Base-by-base conservation (phyloP, 345 rosid species). In the Camelina neglecta region DNA sequence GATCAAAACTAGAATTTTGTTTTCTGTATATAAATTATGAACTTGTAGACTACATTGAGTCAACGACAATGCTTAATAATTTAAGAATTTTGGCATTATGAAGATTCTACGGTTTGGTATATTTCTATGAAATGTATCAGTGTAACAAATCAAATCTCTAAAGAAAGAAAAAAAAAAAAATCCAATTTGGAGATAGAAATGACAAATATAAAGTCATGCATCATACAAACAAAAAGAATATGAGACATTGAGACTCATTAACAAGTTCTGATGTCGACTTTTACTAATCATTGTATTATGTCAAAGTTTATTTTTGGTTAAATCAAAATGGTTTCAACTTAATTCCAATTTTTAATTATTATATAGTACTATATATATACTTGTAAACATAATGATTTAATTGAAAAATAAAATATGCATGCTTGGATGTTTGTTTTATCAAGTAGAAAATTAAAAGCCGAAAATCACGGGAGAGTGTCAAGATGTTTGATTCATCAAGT, bases 381-480 rank as follows among this genome's bases (percentile, higher is more conserved):
- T 33, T 59, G 18, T 71, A 49, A 48, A 49, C 11, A 58, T 56
- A 26, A 41, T 29, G 29, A 57, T 44, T 36, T 7, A 56, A 11
- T 41, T 48, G 39, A 60, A 38, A 4, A 11, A 15, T n/a, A 42
- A 71, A 21, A 20, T 26, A 26, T 26, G 29, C 29, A 20, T 49
- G 29, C 18, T 72, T 72, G 21, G 51, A 38, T 38, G 15, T 51
- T 51, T 62, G 36, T 6, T 6, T 33, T 26, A 26, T 26, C 26
- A 24, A 33, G 36, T 0, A 8, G 44, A 21, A 11, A n/a, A 63
- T 2, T 20, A 9, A 31, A 63, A 24, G 42, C 42, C 31, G n/a
- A 51, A 51, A 49, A 24, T 50, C 60, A 24, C 60, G 53, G 69
- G 53, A 62, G 51, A 72, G 18, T 61, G 51, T 50, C 50, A 53